Evolutionary conservation across 176 grass and related monocot genomes (phyloP).

Genomic region (Oryza glumipatula): DNA sequence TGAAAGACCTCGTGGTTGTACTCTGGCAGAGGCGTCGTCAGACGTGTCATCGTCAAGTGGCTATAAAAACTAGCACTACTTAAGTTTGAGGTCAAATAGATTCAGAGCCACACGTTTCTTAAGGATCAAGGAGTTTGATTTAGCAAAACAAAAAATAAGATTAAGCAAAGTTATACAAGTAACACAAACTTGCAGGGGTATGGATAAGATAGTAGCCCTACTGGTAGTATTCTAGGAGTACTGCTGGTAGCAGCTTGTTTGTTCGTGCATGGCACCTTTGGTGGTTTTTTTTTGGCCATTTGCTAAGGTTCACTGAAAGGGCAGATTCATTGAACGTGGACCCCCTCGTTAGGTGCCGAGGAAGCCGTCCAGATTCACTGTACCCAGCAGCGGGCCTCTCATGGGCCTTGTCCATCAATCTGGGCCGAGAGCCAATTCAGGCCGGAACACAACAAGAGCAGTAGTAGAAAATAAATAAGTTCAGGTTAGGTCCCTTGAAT

Average conservation of each 20-base stretch:
- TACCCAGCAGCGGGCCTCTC: not conserved
- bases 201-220: not conserved
- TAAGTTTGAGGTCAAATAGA: not conserved
- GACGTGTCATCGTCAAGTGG: not conserved
- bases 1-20: too few species aligned
- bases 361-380: conserved; percentile 8
- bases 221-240: too few species aligned
- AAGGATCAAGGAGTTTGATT: too few species aligned
- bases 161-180: too few species aligned
- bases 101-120: not conserved
- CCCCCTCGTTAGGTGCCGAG: not conserved
- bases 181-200: not conserved
- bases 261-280: not conserved
- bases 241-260: not conserved
- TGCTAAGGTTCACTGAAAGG: conserved; percentile 18
- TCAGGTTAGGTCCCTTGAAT: too few species aligned
- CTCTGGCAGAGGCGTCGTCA: not conserved
- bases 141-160: too few species aligned
- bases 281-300: not conserved
- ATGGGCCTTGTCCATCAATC: not conserved
- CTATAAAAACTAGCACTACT: not conserved
- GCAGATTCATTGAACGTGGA: conserved; percentile 41
- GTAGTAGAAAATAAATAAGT: too few species aligned
- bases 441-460: not conserved
- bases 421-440: not conserved